Conservation (phyloP, 495 filamentous ascomycete species). For the Lophium mytilinum region DNA sequence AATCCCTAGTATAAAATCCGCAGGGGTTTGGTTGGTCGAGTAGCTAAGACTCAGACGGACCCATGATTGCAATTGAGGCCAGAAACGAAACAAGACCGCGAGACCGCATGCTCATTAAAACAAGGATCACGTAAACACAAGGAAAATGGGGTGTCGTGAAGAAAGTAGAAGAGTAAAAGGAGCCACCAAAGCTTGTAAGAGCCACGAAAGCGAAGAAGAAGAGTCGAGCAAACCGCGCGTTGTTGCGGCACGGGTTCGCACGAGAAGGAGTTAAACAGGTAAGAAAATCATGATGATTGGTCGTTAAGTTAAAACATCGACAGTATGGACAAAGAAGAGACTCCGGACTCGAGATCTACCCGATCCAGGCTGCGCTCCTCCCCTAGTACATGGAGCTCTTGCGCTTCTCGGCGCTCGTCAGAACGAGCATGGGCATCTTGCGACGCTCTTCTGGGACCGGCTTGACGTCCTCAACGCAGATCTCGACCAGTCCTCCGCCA, state of each 20-base stretch:
- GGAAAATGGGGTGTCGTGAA: slow-evolving; percentile 2
- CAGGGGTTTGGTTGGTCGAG: too few species aligned
- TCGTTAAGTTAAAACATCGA: slow-evolving; percentile 16
- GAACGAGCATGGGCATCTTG: slow-evolving; percentile 77
- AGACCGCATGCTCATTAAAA: slow-evolving; percentile 24
- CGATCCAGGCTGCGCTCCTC: slow-evolving; percentile 1
- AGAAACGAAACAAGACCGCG: slow-evolving; percentile 1
- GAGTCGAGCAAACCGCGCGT: neutral
- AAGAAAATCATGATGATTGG: slow-evolving; percentile 20
- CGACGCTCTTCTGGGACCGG: slow-evolving; percentile 53
- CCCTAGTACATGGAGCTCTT: slow-evolving; percentile 58
- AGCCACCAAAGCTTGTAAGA: slow-evolving; percentile 3
- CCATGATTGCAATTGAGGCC: too few species aligned
- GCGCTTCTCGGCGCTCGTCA: slow-evolving; percentile 85
- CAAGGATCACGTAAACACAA: slow-evolving; percentile 6
- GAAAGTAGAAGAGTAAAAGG: slow-evolving; percentile 10
- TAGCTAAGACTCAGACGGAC: too few species aligned
- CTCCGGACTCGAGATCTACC: slow-evolving; percentile 8
- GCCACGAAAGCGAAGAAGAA: slow-evolving; percentile 13
- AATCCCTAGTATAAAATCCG: neutral
- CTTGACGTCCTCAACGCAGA: slow-evolving; percentile 39
- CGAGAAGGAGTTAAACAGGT: slow-evolving; percentile 6
- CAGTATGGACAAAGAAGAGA: slow-evolving; percentile 18
- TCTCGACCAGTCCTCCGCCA: slow-evolving; percentile 46
- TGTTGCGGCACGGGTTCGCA: neutral